These are phyloP conservation scores for Blastobotrys buckinghamii DNA, from an alignment of 1,139 yeast genomes.

Conservation along the genomic window DNA sequence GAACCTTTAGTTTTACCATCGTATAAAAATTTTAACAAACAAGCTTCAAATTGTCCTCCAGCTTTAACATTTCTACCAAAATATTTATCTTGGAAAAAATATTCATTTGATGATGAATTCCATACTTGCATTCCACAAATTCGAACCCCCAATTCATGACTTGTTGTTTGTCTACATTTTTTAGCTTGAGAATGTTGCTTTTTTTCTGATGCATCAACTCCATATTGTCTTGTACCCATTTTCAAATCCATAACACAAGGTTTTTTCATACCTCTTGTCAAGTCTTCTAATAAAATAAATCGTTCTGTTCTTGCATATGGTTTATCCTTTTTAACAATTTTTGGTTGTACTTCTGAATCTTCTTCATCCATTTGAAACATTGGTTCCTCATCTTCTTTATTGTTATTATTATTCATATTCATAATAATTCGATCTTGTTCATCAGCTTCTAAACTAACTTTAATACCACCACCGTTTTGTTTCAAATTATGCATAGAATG, in stretches of 20 bases:
- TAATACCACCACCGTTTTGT: slow-evolving; percentile 6
- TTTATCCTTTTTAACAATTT: slow-evolving; percentile 5
- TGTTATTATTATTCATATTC: background rate
- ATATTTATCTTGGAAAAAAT: slow-evolving; percentile 77
- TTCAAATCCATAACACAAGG: slow-evolving; percentile 94
- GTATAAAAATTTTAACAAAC: slow-evolving; percentile 70
- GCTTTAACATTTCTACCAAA: slow-evolving; percentile 73
- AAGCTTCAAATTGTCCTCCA: slow-evolving; percentile 73
- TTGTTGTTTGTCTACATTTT: slow-evolving; percentile 79
- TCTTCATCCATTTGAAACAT: slow-evolving; percentile 26
- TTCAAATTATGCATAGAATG: slow-evolving; percentile 5
- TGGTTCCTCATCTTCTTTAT: slow-evolving; percentile 11
- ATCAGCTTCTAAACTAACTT: slow-evolving; percentile 7
- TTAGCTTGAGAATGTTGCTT: slow-evolving; percentile 76
- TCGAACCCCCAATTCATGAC: slow-evolving; percentile 78
- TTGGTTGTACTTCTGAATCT: too few species aligned
- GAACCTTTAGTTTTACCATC: slow-evolving; percentile 59
- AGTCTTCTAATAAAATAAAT: slow-evolving; percentile 84
- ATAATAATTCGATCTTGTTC: slow-evolving; percentile 9
- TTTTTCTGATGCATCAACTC: slow-evolving; percentile 74
- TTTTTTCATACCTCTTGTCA: slow-evolving; percentile 70
- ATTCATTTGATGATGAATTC: slow-evolving; percentile 45
- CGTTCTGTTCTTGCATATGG: slow-evolving; percentile 51
- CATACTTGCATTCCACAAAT: slow-evolving; percentile 94
- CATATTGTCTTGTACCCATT: slow-evolving; percentile 98